Evolutionary conservation across 1,284 basidiomycete species (phyloP).

Genomic region (Flammula alnicola): DNA sequence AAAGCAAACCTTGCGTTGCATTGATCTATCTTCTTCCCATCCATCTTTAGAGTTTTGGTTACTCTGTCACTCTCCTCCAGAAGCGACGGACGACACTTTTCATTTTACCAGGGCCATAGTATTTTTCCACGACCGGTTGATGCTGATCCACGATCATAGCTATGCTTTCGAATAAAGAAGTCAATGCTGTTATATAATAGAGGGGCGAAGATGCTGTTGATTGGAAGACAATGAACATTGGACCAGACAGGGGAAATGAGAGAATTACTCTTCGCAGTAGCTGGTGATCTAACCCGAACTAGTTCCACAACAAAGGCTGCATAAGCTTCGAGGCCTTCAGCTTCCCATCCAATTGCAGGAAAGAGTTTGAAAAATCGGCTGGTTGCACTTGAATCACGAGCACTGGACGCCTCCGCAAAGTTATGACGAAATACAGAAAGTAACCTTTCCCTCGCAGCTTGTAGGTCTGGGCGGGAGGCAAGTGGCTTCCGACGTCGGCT

Average conservation of each 20-base stretch:
- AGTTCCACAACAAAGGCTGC: conserved; percentile 92
- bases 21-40: conserved; percentile 89
- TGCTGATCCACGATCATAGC: conserved; percentile 97
- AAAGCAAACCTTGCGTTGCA: conserved; percentile 67
- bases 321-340: conserved; percentile 94
- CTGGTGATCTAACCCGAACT: conserved; percentile 78
- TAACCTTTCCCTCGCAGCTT: conserved; percentile 75
- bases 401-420: conserved; percentile 80
- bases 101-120: conserved; percentile 93
- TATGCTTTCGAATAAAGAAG: conserved; percentile 92
- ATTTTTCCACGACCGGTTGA: conserved; percentile 96
- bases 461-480: conserved; percentile 87
- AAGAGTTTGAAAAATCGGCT: conserved; percentile 97
- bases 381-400: conserved; percentile 84
- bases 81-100: conserved; percentile 77
- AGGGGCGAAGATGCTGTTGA: conserved; percentile 81
- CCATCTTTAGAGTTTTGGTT: conserved; percentile 77
- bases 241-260: conserved; percentile 1
- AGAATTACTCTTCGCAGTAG: conserved; percentile 77
- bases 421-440: conserved; percentile 79
- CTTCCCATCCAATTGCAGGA: conserved; percentile 89
- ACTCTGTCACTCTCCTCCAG: conserved; percentile 88
- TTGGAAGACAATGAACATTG: conserved; percentile 20
- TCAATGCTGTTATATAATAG: conserved; percentile 87
- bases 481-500: conserved; percentile 92